Conservation (phyloP, 306 rosid species). For the Ceratonia siliqua region DNA sequence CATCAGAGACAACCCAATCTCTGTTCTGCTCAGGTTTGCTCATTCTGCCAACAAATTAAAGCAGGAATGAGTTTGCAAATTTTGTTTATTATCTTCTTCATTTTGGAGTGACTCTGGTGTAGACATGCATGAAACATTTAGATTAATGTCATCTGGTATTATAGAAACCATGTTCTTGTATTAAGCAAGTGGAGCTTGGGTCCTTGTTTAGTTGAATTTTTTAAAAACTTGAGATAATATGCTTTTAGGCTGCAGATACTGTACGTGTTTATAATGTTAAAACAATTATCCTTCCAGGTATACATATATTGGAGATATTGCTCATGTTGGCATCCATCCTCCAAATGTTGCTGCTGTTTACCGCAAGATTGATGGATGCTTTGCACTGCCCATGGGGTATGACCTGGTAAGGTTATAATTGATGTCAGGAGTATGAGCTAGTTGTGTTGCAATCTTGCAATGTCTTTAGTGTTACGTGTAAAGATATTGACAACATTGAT, state of each 20-base stretch:
- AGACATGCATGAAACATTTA: background rate
- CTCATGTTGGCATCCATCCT: constrained; percentile 85
- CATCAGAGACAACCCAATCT: background rate
- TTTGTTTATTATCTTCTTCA: background rate
- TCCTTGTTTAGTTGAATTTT: background rate
- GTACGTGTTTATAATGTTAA: constrained; percentile 16
- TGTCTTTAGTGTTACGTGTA: background rate
- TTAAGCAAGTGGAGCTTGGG: background rate
- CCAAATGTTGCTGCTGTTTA: constrained; percentile 95
- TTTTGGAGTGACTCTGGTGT: background rate
- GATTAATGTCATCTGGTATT: background rate
- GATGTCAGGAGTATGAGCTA: constrained; percentile 9
- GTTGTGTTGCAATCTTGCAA: constrained; percentile 17
- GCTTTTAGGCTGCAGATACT: constrained; percentile 19
- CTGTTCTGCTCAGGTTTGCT: background rate
- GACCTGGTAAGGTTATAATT: constrained; percentile 74
- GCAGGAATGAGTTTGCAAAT: background rate
- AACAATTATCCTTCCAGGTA: constrained; percentile 53
- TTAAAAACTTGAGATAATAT: background rate
- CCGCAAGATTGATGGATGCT: constrained; percentile 65
- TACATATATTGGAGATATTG: constrained; percentile 79
- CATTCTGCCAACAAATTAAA: background rate
- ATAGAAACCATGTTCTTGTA: background rate
- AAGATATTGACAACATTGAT: constrained; percentile 2
- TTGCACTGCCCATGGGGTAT: constrained; percentile 78